Percentiles rank a stretch among this genome's conserved stretches.
Conservation (phyloP, 2,329 filamentous ascomycete genomes). For the Verticillium longisporum region DNA sequence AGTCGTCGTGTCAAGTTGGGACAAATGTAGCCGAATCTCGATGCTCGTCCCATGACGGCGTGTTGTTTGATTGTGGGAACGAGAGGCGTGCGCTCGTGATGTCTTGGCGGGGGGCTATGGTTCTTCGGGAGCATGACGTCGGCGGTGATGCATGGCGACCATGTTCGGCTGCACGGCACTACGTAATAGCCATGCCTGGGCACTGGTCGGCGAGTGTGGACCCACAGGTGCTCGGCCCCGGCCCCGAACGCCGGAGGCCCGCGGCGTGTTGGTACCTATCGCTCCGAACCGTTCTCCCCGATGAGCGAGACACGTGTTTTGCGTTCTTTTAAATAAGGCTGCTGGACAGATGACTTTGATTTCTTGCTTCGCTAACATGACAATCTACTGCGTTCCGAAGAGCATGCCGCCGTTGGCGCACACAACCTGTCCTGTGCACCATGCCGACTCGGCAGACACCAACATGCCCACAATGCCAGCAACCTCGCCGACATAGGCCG, state of each 20-base stretch:
- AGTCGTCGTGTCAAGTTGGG: slow-evolving; percentile 2
- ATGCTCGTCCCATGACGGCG: background rate
- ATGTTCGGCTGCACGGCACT: background rate
- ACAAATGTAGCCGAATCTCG: background rate
- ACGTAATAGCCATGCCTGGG: background rate
- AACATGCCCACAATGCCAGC: slow-evolving; percentile 73
- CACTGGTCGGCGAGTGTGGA: background rate
- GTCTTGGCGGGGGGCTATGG: no score
- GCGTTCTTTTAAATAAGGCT: no score
- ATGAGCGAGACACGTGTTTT: no score
- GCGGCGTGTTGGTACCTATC: no score
- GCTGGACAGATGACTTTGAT: background rate
- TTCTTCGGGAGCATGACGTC: background rate
- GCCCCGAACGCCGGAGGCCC: background rate
- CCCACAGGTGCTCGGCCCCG: background rate
- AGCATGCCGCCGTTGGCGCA: slow-evolving; percentile 74
- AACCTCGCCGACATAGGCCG: slow-evolving; percentile 63
- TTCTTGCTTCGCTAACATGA: background rate
- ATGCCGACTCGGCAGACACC: slow-evolving; percentile 62
- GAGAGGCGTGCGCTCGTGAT: background rate
- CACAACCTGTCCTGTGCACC: slow-evolving; percentile 74
- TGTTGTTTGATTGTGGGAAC: background rate
- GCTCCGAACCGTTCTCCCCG: no score
- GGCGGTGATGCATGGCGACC: background rate
- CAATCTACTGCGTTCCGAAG: slow-evolving; percentile 19